Conservation (phyloP, 495 filamentous ascomycete species). For the Neurospora africana region DNA sequence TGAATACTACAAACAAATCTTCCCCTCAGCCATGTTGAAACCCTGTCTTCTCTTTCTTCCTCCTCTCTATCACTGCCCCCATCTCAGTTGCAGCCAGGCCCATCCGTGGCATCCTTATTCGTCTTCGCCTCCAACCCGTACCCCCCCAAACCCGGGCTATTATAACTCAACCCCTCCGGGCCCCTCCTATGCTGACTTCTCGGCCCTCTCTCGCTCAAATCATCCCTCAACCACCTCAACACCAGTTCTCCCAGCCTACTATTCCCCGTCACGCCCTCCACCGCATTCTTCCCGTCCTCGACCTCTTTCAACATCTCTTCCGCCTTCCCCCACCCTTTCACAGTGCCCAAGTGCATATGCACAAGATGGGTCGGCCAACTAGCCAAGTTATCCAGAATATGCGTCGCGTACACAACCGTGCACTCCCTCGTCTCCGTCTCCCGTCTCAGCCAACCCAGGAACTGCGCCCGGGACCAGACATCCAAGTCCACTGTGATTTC, state of each 20-base stretch:
- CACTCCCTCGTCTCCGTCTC: slow-evolving; percentile 76
- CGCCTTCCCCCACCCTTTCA: slow-evolving; percentile 72
- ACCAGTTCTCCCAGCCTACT: slow-evolving; percentile 75
- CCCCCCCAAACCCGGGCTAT: slow-evolving; percentile 60
- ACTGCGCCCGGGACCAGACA: slow-evolving; percentile 69
- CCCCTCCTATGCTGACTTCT: slow-evolving; percentile 45
- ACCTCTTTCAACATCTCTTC: slow-evolving; percentile 33
- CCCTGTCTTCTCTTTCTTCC: not conserved
- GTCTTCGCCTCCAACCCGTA: slow-evolving; percentile 64
- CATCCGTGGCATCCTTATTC: slow-evolving; percentile 1
- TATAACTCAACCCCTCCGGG: slow-evolving; percentile 62
- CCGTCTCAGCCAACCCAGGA: slow-evolving; percentile 72
- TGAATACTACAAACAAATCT: not conserved
- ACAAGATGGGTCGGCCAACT: slow-evolving; percentile 92
- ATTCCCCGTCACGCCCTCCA: slow-evolving; percentile 50
- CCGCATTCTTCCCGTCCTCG: slow-evolving; percentile 24
- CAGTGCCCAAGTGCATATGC: slow-evolving; percentile 79
- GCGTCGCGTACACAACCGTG: slow-evolving; percentile 95
- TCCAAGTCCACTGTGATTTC: slow-evolving; percentile 98
- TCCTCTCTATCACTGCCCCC: not conserved
- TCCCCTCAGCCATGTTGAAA: not conserved
- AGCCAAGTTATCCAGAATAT: slow-evolving; percentile 88
- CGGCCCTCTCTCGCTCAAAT: slow-evolving; percentile 71
- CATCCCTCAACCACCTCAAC: slow-evolving; percentile 73
- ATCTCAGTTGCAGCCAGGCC: not conserved